Conservation (phyloP, 345 rosid species). For the Schrenkiella parvula region DNA sequence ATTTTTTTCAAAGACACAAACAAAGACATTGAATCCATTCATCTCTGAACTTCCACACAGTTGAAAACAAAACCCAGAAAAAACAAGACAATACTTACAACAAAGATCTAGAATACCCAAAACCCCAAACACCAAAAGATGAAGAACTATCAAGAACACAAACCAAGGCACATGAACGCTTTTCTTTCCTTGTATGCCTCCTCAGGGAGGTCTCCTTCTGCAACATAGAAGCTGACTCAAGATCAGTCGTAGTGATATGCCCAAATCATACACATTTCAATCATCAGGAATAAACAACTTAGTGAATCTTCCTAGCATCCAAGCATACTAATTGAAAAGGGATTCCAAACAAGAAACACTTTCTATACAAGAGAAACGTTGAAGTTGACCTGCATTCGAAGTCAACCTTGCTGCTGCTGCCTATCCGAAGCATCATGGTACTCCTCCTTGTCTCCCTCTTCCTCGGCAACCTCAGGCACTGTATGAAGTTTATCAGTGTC, state of each 20-base stretch:
- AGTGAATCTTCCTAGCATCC: too few relatives aligned
- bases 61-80: not conserved
- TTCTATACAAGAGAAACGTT: not conserved
- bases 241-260: constrained; percentile 2
- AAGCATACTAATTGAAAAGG: too few relatives aligned
- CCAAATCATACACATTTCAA: too few relatives aligned
- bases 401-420: constrained; percentile 33
- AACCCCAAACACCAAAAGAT: not conserved
- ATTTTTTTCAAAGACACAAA: constrained; percentile 20
- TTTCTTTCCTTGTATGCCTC: constrained; percentile 2
- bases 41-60: constrained; percentile 17
- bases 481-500: constrained; percentile 35
- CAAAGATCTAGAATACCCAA: constrained; percentile 8
- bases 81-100: constrained; percentile 32
- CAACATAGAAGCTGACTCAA: not conserved
- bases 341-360: too few relatives aligned
- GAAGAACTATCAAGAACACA: constrained; percentile 1
- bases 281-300: too few relatives aligned
- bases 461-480: constrained; percentile 43
- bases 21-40: constrained; percentile 20
- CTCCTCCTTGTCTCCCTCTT: constrained; percentile 53
- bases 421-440: constrained; percentile 49
- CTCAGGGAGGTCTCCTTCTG: constrained; percentile 24
- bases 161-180: constrained; percentile 11
- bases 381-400: constrained; percentile 20